Evolutionary conservation across 768 basidiomycete species (phyloP).

Genomic region (Pisolithus marmoratus): DNA sequence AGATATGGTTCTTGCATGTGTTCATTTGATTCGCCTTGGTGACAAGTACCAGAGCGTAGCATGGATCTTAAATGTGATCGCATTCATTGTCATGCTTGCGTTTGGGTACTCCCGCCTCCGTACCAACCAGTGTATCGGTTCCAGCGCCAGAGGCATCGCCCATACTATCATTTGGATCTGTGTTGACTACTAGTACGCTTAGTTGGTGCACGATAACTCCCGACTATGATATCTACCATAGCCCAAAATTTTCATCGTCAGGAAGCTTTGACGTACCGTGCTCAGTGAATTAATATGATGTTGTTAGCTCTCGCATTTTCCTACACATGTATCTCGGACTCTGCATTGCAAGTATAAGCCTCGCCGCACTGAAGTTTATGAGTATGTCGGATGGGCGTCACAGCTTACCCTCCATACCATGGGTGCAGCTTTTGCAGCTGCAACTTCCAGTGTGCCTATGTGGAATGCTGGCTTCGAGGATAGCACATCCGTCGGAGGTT

Average conservation of each 20-base stretch:
- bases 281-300: neutral
- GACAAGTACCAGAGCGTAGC: conserved; percentile 65
- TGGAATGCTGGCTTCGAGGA: conserved; percentile 38
- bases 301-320: conserved; percentile 33
- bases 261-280: conserved; percentile 5
- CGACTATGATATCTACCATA: conserved; percentile 47
- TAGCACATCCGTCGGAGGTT: conserved; percentile 40
- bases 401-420: conserved; percentile 38
- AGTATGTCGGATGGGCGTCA: neutral
- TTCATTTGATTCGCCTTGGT: neutral
- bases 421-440: conserved; percentile 42
- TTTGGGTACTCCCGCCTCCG: conserved; percentile 63
- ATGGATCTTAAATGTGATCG: conserved; percentile 73
- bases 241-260: conserved; percentile 55
- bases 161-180: conserved; percentile 41
- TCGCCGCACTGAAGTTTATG: neutral
- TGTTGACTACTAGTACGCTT: conserved; percentile 38
- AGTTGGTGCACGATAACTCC: conserved; percentile 40
- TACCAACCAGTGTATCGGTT: conserved; percentile 33
- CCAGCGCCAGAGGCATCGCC: conserved; percentile 28
- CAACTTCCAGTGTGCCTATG: conserved; percentile 30
- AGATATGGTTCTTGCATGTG: neutral
- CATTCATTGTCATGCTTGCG: conserved; percentile 62
- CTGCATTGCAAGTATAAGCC: conserved; percentile 35
- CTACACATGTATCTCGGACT: conserved; percentile 44